These are phyloP conservation scores for Pythium phragmiticola DNA, from an alignment of 352 stramenopile genomes.

Conservation along the genomic window DNA sequence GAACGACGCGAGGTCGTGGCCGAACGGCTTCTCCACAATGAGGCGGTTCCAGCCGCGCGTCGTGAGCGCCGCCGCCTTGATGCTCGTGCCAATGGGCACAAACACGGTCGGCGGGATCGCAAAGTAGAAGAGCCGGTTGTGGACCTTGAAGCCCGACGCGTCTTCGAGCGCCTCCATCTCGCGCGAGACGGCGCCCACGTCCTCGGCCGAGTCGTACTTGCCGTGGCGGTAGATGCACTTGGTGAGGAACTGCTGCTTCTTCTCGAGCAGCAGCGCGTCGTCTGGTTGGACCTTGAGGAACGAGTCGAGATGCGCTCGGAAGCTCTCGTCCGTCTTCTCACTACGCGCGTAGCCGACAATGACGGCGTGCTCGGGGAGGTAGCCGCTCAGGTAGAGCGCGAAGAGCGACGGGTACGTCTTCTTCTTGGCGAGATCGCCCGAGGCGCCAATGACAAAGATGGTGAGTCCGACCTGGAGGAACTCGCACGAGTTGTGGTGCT, in stretches of 20 bases:
- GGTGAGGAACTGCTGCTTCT: conserved; percentile 69
- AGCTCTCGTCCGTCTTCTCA: conserved; percentile 79
- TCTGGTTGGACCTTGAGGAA: conserved; percentile 66
- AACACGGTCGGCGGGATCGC: conserved; percentile 97
- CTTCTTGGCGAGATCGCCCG: conserved; percentile 89
- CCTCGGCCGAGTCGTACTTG: conserved; percentile 84
- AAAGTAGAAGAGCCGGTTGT: conserved; percentile 96
- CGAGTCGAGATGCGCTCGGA: conserved; percentile 71
- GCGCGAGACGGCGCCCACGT: conserved; percentile 65
- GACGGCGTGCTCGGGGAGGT: conserved; percentile 79
- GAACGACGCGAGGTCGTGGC: conserved; percentile 93
- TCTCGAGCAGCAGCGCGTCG: conserved; percentile 29
- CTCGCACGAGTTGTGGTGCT: conserved; percentile 63
- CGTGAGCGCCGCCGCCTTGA: conserved; percentile 90
- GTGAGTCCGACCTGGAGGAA: conserved; percentile 71
- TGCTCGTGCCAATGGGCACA: conserved; percentile 90
- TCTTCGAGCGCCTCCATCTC: conserved; percentile 72
- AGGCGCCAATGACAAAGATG: conserved; percentile 86
- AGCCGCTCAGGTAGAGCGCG: conserved; percentile 73
- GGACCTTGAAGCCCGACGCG: conserved; percentile 41
- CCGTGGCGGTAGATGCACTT: conserved; percentile 80
- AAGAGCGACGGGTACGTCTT: conserved; percentile 93
- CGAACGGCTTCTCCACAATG: conserved; percentile 99
- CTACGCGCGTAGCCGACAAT: conserved; percentile 87
- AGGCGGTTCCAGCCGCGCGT: conserved; percentile 93